Evolutionary conservation across 495 filamentous ascomycete species (phyloP).

Genomic region (Trichoderma erinaceum): DNA sequence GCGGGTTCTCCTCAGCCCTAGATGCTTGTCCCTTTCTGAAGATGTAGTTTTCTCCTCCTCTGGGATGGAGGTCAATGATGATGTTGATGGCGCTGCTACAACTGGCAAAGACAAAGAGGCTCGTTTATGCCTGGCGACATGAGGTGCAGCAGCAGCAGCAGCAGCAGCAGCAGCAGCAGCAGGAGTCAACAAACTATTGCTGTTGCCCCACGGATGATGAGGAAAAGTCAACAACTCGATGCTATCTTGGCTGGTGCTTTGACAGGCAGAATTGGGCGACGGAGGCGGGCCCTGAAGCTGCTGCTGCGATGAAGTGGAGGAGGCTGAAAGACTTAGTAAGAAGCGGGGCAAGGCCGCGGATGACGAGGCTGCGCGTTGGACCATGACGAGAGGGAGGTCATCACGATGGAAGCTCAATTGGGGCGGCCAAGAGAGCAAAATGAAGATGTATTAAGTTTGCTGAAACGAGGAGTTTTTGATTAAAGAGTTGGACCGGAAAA

Average conservation of each 20-base stretch:
- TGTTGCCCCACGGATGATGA: too few species aligned
- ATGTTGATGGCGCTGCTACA: not conserved
- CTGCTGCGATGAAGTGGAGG: not conserved
- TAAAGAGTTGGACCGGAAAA: too few species aligned
- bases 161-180: not conserved
- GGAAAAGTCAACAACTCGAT: not conserved
- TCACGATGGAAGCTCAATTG: not conserved
- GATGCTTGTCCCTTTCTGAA: not conserved
- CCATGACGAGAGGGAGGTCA: not conserved
- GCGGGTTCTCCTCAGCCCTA: not conserved
- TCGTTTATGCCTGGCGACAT: not conserved
- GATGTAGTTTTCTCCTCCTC: not conserved
- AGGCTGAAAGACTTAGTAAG: constrained; percentile 13
- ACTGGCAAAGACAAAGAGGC: not conserved
- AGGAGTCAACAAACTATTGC: not conserved
- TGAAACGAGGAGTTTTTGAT: too few species aligned
- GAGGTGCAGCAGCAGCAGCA: not conserved
- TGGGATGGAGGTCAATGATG: not conserved
- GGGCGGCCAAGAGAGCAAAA: not conserved
- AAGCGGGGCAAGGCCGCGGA: constrained; percentile 7
- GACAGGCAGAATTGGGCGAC: not conserved
- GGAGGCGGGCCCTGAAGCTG: not conserved
- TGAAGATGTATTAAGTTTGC: too few species aligned
- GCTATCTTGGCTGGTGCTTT: not conserved
- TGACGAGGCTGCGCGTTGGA: constrained; percentile 4